phyloP scores from a whole-genome alignment of 23 red algal species.

The Gracilariopsis chorda region DNA sequence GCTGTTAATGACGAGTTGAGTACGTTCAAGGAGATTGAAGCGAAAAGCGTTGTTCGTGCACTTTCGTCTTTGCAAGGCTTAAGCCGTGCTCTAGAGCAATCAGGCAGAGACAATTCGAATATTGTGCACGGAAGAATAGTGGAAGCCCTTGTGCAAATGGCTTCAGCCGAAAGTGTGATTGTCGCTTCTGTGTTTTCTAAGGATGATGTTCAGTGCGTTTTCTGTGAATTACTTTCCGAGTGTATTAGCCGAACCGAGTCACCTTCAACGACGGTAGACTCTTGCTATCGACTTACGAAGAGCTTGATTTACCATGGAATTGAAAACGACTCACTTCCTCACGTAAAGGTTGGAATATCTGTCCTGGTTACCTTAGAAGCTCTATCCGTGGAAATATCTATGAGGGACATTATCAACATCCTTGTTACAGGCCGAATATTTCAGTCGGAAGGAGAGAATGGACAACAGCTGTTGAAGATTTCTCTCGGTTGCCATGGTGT shows the following conservation, averaged over 20 bases:
- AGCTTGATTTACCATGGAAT: not conserved
- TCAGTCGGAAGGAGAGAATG: not conserved
- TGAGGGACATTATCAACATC: not conserved
- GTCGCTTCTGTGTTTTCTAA: not conserved
- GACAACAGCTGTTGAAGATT: not conserved
- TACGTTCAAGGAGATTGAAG: not conserved
- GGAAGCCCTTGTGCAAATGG: not conserved
- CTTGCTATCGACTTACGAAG: not conserved
- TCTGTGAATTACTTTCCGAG: not conserved
- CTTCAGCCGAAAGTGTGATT: not conserved
- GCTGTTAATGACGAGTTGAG: not conserved
- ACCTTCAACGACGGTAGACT: not conserved
- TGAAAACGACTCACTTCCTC: not conserved
- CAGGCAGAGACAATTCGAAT: not conserved
- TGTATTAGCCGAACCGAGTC: conserved; percentile 4
- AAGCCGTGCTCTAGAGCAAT: not conserved
- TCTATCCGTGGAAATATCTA: not conserved
- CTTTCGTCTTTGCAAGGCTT: not conserved
- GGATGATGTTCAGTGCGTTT: not conserved
- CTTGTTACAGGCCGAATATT: not conserved
- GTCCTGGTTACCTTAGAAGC: not conserved
- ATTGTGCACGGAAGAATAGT: not conserved
- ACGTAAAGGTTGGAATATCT: conserved; percentile 3
- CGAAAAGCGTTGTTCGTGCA: conserved; percentile 13
- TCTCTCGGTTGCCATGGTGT: conserved; percentile 32